Conservation (phyloP, 306 rosid species). For the Vachellia collinsii region DNA sequence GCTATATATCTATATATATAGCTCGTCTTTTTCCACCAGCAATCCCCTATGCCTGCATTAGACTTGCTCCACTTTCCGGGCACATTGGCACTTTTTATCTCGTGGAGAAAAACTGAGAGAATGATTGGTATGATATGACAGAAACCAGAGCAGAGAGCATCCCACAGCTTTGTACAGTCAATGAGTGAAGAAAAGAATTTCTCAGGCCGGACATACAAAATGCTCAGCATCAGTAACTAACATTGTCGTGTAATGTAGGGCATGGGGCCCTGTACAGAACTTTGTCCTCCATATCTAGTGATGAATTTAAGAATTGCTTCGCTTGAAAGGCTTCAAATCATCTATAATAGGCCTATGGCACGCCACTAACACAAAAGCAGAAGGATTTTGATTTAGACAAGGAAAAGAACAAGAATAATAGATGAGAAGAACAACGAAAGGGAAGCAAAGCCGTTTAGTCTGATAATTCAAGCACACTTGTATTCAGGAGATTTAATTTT, state of each 20-base stretch:
- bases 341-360: not conserved
- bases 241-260: too few species aligned
- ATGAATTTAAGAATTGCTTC: too few species aligned
- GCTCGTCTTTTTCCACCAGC: not conserved
- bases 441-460: not conserved
- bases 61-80: not conserved
- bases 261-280: too few species aligned
- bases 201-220: not conserved
- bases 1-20: too few species aligned
- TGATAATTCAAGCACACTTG: not conserved
- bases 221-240: not conserved
- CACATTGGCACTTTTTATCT: not conserved
- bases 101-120: not conserved
- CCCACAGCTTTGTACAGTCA: conserved; percentile 3
- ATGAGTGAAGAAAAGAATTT: not conserved
- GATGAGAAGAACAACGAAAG: not conserved
- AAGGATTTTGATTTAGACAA: not conserved
- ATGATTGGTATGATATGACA: conserved; percentile 2
- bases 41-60: not conserved
- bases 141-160: not conserved
- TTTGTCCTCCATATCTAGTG: too few species aligned
- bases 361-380: not conserved
- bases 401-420: not conserved
- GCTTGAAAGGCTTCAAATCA: too few species aligned
- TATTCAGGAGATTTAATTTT: too few species aligned